Base-by-base conservation (phyloP, 2,329 filamentous ascomycete genomes). In the Xylariaceae sp. region DNA sequence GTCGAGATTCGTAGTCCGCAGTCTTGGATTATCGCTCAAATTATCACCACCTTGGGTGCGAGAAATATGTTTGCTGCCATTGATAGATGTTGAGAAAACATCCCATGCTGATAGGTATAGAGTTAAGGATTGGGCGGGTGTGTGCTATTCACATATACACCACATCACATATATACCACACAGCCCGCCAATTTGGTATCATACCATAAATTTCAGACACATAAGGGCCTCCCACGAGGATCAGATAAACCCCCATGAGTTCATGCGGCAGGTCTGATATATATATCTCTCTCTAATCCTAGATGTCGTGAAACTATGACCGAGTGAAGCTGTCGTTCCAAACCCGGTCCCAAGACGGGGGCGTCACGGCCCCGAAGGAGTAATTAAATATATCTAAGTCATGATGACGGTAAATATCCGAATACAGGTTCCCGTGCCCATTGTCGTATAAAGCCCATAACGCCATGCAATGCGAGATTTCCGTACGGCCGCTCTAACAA, bases 391-490 rank as follows among this genome's bases (percentile, higher is more conserved):
- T 26, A 5, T 26, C 5, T 26, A 34, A 34, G 32, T 34, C 32
- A 34, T 34, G 32, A 34, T 34, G 10, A 13, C 13, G 32, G 5
- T 34, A 3, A 34, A 12, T 7, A 15, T 34, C 13, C 32, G 32
- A 12, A 34, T 34, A 34, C 13, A 34, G 13, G 3, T 54, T 15
- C 32, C 32, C 32, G n/a, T n/a, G n/a, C n/a, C n/a, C n/a, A n/a
- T n/a, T 42, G 10, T 15, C 32, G 10, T 34, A 34, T 34, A 34
- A 10, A 40, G 16, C 42, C 22, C 18, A 15, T 34, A 30, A 54
- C 51, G 51, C 52, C 52, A 37, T 51, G 46, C 51, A 22, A 54
- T 55, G 52, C 51, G 29, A 54, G 21, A 41, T 49, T 49, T 8
- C 26, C 26, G 8, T 5, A 8, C 26, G 5, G 26, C 26, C 26